Evolutionary conservation across 352 stramenopile genomes (phyloP).

Genomic region (Phytophthora capsici): DNA sequence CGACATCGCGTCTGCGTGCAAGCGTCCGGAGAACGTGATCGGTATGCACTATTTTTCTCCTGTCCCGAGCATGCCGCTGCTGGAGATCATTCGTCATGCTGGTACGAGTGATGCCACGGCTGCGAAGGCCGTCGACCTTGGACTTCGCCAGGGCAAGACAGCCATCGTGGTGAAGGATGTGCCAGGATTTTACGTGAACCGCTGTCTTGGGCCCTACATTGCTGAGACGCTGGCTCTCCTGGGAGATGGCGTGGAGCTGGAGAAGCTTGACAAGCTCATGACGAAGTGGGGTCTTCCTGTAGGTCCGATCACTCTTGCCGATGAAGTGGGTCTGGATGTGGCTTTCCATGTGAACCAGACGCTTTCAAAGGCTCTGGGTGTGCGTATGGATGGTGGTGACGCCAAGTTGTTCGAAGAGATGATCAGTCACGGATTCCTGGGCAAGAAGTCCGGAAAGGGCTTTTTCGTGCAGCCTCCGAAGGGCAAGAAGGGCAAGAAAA

Average conservation of each 20-base stretch:
- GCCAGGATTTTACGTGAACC: conserved; percentile 99
- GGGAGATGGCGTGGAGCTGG: conserved; percentile 91
- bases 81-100: conserved; percentile 98
- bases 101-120: conserved; percentile 90
- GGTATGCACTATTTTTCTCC: conserved; percentile 99
- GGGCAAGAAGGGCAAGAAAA: conserved; percentile 91
- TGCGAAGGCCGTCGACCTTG: conserved; percentile 94
- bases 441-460: conserved; percentile 97
- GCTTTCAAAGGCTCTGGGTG: conserved; percentile 95
- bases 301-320: conserved; percentile 96
- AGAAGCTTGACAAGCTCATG: conserved; percentile 95
- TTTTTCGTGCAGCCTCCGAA: conserved; percentile 96
- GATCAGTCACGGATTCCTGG: conserved; percentile 95
- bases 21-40: conserved; percentile 92
- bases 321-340: conserved; percentile 98
- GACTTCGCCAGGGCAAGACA: conserved; percentile 98
- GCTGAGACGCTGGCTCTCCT: conserved; percentile 92
- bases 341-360: conserved; percentile 93
- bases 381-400: conserved; percentile 94
- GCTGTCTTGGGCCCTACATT: conserved; percentile 96
- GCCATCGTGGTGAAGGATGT: conserved; percentile 99
- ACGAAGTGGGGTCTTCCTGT: conserved; percentile 98
- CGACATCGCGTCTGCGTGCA: conserved; percentile 91
- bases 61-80: conserved; percentile 97
- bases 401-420: conserved; percentile 94